These are phyloP conservation scores for Cardiospermum halicacabum DNA, from an alignment of 345 rosid species.

Conservation along the genomic window DNA sequence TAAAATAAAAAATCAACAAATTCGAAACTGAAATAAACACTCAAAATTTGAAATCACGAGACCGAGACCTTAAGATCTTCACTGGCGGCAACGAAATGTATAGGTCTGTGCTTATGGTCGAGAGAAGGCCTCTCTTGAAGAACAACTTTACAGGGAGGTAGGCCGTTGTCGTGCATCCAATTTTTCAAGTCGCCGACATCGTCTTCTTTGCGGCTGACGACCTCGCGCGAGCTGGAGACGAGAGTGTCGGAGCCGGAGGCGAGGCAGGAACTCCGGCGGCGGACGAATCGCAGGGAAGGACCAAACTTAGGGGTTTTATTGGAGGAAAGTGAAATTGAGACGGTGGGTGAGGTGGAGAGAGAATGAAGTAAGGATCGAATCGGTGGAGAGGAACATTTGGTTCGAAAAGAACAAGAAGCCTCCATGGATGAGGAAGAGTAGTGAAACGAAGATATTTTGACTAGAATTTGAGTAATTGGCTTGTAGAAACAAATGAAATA, in stretches of 20 bases:
- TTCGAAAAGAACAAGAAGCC: constrained; percentile 29
- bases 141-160: constrained; percentile 81
- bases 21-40: neutral
- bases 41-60: neutral
- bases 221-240: constrained; percentile 43
- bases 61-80: constrained; percentile 71
- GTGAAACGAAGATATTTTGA: no score
- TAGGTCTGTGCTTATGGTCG: constrained; percentile 59
- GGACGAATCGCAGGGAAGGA: constrained; percentile 25
- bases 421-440: constrained; percentile 22
- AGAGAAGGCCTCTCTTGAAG: constrained; percentile 74
- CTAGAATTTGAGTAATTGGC: neutral
- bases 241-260: constrained; percentile 66
- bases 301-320: constrained; percentile 24
- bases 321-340: constrained; percentile 21
- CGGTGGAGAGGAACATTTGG: constrained; percentile 42
- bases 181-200: constrained; percentile 61
- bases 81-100: constrained; percentile 88
- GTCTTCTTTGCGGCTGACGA: constrained; percentile 47
- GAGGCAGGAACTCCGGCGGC: constrained; percentile 29
- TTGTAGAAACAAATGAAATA: neutral
- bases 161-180: constrained; percentile 91
- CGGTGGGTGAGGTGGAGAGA: constrained; percentile 16
- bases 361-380: constrained; percentile 23
- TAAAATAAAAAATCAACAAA: neutral